These are phyloP conservation scores for Pyropia haitanensis DNA, from an alignment of 23 red algal genomes.

Conservation along the genomic window DNA sequence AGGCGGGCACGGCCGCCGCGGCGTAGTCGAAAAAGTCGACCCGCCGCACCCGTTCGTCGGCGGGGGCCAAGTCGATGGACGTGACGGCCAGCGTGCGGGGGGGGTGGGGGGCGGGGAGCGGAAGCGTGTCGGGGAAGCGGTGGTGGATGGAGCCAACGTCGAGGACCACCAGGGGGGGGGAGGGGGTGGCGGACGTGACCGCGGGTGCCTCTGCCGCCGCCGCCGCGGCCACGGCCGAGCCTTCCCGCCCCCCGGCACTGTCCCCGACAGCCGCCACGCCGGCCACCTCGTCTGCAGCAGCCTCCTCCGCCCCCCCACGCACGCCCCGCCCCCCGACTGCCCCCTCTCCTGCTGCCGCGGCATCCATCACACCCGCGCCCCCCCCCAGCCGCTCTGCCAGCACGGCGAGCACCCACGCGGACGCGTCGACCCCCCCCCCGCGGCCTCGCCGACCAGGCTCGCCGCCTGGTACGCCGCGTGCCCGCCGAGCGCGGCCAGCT, in stretches of 20 bases:
- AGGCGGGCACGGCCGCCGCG: background rate
- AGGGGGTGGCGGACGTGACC: background rate
- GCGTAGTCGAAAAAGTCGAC: constrained; percentile 37
- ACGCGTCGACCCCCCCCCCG: constrained; percentile 25
- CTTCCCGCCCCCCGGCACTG: background rate
- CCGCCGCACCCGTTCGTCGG: constrained; percentile 7
- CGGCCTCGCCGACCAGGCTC: constrained; percentile 15
- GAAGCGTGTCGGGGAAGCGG: constrained; percentile 5
- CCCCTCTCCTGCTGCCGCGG: no score
- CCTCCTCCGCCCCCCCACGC: background rate
- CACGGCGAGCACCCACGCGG: constrained; percentile 16
- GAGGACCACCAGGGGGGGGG: background rate
- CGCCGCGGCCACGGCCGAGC: background rate
- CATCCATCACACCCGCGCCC: background rate
- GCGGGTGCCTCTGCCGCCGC: background rate
- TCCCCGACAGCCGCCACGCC: background rate
- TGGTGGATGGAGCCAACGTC: constrained; percentile 21
- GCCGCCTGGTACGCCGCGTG: constrained; percentile 21
- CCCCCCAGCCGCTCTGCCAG: constrained; percentile 1
- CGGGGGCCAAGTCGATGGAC: constrained; percentile 33
- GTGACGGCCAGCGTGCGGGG: background rate
- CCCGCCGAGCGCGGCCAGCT: constrained; percentile 11
- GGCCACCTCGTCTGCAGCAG: background rate
- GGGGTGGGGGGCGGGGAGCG: background rate
- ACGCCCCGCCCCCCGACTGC: background rate